Conservation (phyloP, 305 asterid genomes). For the Fraxinus greggii region DNA sequence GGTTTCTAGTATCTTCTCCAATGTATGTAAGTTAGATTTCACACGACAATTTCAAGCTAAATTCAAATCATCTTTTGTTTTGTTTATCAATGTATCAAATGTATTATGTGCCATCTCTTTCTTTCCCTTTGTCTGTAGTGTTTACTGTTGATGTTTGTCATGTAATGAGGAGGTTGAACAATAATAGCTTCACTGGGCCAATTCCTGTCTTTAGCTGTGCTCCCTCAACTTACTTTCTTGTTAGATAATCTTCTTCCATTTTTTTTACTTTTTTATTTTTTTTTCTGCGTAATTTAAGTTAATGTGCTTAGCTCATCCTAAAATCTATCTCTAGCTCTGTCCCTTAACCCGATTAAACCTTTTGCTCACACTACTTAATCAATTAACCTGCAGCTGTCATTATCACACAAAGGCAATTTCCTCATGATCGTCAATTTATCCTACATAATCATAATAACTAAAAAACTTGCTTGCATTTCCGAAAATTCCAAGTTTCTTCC, state of each 20-base stretch:
- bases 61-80: not conserved
- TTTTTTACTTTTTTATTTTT: no score
- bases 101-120: constrained; percentile 29
- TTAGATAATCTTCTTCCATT: constrained; percentile 34
- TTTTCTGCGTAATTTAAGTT: not conserved
- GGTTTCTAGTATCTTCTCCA: constrained; percentile 61
- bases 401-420: not conserved
- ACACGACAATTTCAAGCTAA: constrained; percentile 3
- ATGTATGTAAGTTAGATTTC: constrained; percentile 61
- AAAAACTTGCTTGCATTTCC: not conserved
- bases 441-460: not conserved
- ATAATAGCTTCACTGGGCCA: constrained; percentile 81
- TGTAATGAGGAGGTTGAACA: constrained; percentile 82
- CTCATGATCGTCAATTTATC: not conserved
- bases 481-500: not conserved
- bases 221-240: constrained; percentile 90
- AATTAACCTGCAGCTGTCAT: not conserved
- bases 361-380: not conserved
- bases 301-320: not conserved
- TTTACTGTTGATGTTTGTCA: constrained; percentile 48
- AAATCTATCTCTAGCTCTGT: not conserved
- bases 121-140: constrained; percentile 33
- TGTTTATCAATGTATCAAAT: constrained; percentile 11
- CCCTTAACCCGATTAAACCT: not conserved
- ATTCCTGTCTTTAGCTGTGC: constrained; percentile 77